Evolutionary conservation across 1,139 yeast genomes (phyloP).

Genomic region (Yamadazyma triangularis): DNA sequence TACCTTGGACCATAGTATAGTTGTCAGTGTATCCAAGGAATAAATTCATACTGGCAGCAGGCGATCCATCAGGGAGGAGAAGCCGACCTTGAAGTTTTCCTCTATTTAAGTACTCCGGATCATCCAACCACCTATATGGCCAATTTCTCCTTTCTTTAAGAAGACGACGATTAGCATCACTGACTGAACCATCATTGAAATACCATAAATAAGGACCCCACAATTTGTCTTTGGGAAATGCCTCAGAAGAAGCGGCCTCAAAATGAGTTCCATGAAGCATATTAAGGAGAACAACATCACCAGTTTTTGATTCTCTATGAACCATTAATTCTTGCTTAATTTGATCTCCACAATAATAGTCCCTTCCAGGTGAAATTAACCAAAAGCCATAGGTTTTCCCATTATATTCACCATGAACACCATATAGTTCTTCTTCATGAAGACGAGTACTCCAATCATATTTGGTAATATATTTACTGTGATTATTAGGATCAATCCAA

Average conservation of each 20-base stretch:
- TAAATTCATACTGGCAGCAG: constrained; percentile 9
- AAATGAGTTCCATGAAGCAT: constrained; percentile 12
- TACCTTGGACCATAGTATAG: constrained; percentile 12
- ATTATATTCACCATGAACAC: constrained; percentile 6
- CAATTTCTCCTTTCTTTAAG: constrained; percentile 7
- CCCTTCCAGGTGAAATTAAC: constrained; percentile 10
- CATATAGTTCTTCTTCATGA: constrained; percentile 9
- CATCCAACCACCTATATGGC: constrained; percentile 9
- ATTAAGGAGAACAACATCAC: constrained; percentile 10
- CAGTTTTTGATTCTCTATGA: constrained; percentile 9
- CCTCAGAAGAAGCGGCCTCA: constrained; percentile 5
- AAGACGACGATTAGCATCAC: constrained; percentile 10
- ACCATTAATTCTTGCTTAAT: constrained; percentile 10
- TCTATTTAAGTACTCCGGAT: constrained; percentile 4
- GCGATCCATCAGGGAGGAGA: constrained; percentile 5
- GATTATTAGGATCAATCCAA: constrained; percentile 1
- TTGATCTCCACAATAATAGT: constrained; percentile 10
- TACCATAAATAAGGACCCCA: constrained; percentile 11
- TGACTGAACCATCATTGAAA: constrained; percentile 11
- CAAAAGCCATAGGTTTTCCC: constrained; percentile 7
- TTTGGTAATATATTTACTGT: constrained; percentile 6
- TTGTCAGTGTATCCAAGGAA: constrained; percentile 7
- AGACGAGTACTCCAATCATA: constrained; percentile 8
- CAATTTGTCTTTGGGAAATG: constrained; percentile 5
- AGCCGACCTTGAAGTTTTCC: constrained; percentile 7